These are phyloP conservation scores for Dendryphion nanum DNA, from an alignment of 2,329 filamentous ascomycete species.

Conservation along the genomic window DNA sequence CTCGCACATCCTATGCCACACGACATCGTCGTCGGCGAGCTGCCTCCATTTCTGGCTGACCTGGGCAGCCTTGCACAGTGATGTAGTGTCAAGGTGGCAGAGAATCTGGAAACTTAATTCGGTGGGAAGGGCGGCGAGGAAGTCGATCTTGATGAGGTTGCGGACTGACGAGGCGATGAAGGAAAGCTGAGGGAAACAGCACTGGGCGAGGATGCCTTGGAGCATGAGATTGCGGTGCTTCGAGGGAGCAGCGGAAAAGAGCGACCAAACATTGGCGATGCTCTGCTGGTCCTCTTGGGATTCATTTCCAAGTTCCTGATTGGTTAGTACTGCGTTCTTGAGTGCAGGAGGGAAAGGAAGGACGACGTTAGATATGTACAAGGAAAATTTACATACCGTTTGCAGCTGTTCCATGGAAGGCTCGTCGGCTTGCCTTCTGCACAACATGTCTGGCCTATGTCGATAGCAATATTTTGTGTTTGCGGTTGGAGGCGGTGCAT, in stretches of 20 bases:
- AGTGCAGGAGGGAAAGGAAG: background rate
- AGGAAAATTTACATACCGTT: constrained; percentile 56
- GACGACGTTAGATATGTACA: constrained; percentile 1
- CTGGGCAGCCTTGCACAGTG: constrained; percentile 92
- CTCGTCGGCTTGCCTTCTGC: constrained; percentile 87
- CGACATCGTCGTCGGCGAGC: constrained; percentile 93
- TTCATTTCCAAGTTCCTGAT: constrained; percentile 75
- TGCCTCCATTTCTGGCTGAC: constrained; percentile 86
- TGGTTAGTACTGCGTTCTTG: constrained; percentile 19
- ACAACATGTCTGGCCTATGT: constrained; percentile 91
- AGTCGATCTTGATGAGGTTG: constrained; percentile 97
- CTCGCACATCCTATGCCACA: constrained; percentile 98
- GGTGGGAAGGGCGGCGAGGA: constrained; percentile 80
- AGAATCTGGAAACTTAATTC: constrained; percentile 94
- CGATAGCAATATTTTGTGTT: constrained; percentile 96
- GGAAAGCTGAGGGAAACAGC: constrained; percentile 95
- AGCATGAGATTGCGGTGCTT: constrained; percentile 96
- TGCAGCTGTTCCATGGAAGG: constrained; percentile 95
- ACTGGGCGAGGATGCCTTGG: constrained; percentile 92
- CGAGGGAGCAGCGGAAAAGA: constrained; percentile 91
- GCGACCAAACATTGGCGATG: constrained; percentile 95
- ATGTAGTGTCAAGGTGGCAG: constrained; percentile 88
- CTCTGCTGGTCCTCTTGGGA: constrained; percentile 86
- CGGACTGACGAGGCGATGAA: constrained; percentile 87
- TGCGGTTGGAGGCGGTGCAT: constrained; percentile 24